These are phyloP conservation scores for Paraphysoderma sedebokerense DNA, from an alignment of 371 early-diverging fungal species.

Conservation along the genomic window DNA sequence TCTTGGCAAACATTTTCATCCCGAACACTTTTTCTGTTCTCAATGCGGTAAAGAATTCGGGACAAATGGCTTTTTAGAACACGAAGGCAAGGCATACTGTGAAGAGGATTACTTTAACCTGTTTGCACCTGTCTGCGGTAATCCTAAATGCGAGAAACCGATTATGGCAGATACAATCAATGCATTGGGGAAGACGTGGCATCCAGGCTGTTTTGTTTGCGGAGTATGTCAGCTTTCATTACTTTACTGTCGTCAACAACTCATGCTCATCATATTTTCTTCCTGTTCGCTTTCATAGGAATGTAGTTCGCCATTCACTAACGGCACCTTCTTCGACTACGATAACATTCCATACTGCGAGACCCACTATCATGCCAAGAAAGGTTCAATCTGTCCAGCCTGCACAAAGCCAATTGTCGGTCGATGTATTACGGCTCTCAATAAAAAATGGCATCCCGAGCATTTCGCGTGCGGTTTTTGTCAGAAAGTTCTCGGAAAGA, in stretches of 20 bases:
- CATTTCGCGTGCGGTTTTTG: conserved; percentile 34
- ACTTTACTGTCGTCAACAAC: not conserved
- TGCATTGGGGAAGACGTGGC: conserved; percentile 46
- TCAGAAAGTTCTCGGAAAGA: conserved; percentile 13
- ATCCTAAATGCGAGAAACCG: conserved; percentile 37
- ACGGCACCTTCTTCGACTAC: conserved; percentile 23
- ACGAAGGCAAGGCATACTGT: conserved; percentile 55
- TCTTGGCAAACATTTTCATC: conserved; percentile 47
- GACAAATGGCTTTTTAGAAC: conserved; percentile 40
- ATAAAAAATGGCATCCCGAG: conserved; percentile 26
- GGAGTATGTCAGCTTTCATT: conserved; percentile 20
- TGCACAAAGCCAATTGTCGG: conserved; percentile 24
- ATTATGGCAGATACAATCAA: conserved; percentile 35
- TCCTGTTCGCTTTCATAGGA: conserved; percentile 10
- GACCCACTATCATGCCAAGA: conserved; percentile 24
- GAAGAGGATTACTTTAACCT: conserved; percentile 41
- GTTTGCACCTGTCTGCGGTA: conserved; percentile 41
- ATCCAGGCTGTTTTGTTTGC: conserved; percentile 53
- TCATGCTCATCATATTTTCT: not conserved
- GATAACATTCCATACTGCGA: conserved; percentile 44
- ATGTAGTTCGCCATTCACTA: conserved; percentile 29
- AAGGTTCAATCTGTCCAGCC: not conserved
- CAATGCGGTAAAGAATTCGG: conserved; percentile 38
- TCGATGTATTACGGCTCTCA: conserved; percentile 23
- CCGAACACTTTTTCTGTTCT: conserved; percentile 49